phyloP scores from a whole-genome alignment of 306 rosid species.

The Alnus rubra region DNA sequence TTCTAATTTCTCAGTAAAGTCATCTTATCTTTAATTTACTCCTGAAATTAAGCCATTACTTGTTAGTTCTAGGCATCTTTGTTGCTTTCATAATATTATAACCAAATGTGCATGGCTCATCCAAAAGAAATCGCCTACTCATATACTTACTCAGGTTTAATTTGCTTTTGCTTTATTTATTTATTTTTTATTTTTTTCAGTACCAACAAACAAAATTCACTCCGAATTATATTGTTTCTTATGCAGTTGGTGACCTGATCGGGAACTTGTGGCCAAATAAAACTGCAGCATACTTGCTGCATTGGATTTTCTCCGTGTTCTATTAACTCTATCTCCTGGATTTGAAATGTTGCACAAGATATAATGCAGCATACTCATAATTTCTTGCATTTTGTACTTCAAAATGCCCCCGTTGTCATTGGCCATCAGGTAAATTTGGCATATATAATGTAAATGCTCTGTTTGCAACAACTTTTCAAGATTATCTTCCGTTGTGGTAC shows the following conservation, averaged over 20 bases:
- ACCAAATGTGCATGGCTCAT: too few species aligned
- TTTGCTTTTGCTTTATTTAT: neutral
- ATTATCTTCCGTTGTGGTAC: neutral
- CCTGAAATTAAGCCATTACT: neutral
- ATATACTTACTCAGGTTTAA: neutral
- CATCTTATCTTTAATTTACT: neutral
- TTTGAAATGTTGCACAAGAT: neutral
- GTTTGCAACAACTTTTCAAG: neutral
- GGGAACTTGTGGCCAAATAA: slow-evolving; percentile 20
- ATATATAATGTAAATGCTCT: neutral
- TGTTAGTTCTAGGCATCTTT: neutral
- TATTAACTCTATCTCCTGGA: neutral
- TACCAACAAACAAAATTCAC: neutral
- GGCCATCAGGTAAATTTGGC: slow-evolving; percentile 83
- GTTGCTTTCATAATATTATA: too few species aligned
- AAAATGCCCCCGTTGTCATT: slow-evolving; percentile 96
- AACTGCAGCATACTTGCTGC: slow-evolving; percentile 20
- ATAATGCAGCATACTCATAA: slow-evolving; percentile 53
- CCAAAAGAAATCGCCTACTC: too few species aligned
- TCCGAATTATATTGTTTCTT: neutral
- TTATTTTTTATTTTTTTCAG: neutral
- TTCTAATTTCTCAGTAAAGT: neutral
- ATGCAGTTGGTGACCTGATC: neutral
- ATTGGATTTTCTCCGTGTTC: slow-evolving; percentile 14
- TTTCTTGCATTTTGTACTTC: slow-evolving; percentile 89